phyloP scores from a whole-genome alignment of 345 rosid genomes.

The Moricandia moricandioides region DNA sequence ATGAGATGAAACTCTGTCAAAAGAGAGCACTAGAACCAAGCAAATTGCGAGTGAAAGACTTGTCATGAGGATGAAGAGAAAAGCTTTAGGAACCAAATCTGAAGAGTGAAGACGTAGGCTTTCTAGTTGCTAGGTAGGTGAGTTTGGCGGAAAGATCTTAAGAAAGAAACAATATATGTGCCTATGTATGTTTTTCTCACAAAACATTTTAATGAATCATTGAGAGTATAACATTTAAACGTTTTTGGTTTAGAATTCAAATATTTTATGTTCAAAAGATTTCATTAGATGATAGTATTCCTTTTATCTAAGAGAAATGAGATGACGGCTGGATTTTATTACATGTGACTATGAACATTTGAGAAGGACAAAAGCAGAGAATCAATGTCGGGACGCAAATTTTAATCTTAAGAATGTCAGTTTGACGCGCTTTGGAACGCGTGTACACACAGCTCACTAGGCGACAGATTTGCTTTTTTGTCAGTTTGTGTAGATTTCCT shows the following conservation, averaged over 20 bases:
- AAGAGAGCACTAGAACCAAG: background rate
- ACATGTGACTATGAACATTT: constrained; percentile 24
- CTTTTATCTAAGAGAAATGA: background rate
- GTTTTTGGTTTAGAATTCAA: background rate
- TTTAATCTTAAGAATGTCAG: constrained; percentile 18
- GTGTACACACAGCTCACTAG: constrained; percentile 30
- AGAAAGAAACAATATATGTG: background rate
- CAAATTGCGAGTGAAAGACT: background rate
- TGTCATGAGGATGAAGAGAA: background rate
- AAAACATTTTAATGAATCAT: background rate
- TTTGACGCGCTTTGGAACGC: constrained; percentile 24
- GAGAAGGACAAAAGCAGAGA: constrained; percentile 30
- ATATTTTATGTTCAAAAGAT: background rate
- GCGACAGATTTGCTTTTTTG: constrained; percentile 25
- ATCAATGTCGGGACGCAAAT: constrained; percentile 35
- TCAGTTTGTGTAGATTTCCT: constrained; percentile 32
- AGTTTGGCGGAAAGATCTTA: constrained; percentile 5
- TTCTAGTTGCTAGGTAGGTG: background rate
- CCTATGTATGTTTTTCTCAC: background rate
- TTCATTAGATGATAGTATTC: background rate
- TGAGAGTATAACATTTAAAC: background rate
- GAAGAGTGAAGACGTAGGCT: background rate
- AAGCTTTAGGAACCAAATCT: background rate
- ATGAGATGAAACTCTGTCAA: background rate
- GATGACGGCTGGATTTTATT: constrained; percentile 23